A percentile compares a stretch with the other conserved stretches of the same genome.
phyloP scores from a whole-genome alignment of 164 flowering plant species.

The Aristolochia contorta region DNA sequence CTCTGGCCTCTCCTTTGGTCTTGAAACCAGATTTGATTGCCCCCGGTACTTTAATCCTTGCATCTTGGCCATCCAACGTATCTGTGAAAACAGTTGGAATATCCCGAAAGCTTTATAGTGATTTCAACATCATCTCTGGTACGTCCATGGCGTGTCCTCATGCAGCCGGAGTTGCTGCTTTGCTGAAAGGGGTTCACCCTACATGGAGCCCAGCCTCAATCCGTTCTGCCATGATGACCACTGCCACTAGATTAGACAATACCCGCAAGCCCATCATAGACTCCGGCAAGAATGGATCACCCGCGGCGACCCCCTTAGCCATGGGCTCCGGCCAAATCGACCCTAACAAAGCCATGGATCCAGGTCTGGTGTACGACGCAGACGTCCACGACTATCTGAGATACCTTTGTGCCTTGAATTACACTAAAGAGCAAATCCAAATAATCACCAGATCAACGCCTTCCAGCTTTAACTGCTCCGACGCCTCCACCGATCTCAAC shows the following conservation, averaged over 20 bases:
- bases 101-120: conserved; percentile 14
- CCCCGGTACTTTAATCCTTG: conserved; percentile 43
- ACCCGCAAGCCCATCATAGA: conserved; percentile 32
- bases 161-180: conserved; percentile 53
- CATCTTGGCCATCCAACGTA: conserved; percentile 26
- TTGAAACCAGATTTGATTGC: conserved; percentile 59
- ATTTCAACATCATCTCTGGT: conserved; percentile 47
- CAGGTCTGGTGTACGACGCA: conserved; percentile 54
- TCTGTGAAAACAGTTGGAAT: conserved; percentile 1
- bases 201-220: conserved; percentile 72
- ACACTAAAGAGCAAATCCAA: conserved; percentile 30
- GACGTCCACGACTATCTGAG: conserved; percentile 31
- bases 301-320: conserved; percentile 42
- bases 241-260: conserved; percentile 36
- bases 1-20: conserved; percentile 23
- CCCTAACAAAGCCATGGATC: conserved; percentile 62
- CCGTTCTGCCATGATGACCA: conserved; percentile 70
- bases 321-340: conserved; percentile 64
- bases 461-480: conserved; percentile 21
- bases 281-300: conserved; percentile 1
- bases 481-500: conserved; percentile 43
- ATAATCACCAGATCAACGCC: conserved; percentile 23
- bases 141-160: conserved; percentile 80
- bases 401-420: conserved; percentile 51
- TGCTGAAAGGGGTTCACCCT: conserved; percentile 45